Evolutionary conservation across 139 green algal species (phyloP), one percentile per base, ranked within the genome.

Genomic region (Coelastrella sp.): DNA sequence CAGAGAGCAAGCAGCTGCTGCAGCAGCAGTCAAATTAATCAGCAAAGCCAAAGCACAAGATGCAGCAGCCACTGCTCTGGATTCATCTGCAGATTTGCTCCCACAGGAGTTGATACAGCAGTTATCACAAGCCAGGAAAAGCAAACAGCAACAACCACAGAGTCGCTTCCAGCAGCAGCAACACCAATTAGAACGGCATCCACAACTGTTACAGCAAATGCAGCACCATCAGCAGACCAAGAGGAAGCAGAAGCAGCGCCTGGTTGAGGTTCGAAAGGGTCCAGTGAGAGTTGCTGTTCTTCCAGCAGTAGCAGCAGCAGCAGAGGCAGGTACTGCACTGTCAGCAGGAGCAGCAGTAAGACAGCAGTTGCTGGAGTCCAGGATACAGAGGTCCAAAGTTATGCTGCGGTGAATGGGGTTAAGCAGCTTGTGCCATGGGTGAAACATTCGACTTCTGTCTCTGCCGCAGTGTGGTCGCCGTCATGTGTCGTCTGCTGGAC

Each of bases 291-390:
- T 69, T 13, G 62, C 62, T n/a, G 62, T 69, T n/a, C 62, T 69
- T 21, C 62, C 62, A 40, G 62, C 62, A 41, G 62, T 69, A 40
- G 62, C 62, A 41, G 62, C 62, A 41, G 62, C 62, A 69, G 62
- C 27, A 40, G 62, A 41, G 9, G 53, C 53, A 21, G 53, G 53
- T 32, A 64, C 53, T 64, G 62, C 27, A 19, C 5, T 38, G 27
- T 69, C 62, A 69, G 62, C 62, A n/a, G 62, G 8, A 41, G 62
- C 62, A n/a, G 62, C 62, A n/a, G 62, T 69, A 23, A 8, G 62
- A 19, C 27, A 69, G 27, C 62, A 69, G 62, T 27, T 69, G 62
- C 19, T 69, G 27, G 62, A 40, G 2, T 41, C n/a, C 7, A 38
- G 62, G 27, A 38, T 69, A 21, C 62, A 69, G 62, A 8, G 62